Conservation (phyloP, 495 filamentous ascomycete species). For the Pyrenopolyporus hunteri region DNA sequence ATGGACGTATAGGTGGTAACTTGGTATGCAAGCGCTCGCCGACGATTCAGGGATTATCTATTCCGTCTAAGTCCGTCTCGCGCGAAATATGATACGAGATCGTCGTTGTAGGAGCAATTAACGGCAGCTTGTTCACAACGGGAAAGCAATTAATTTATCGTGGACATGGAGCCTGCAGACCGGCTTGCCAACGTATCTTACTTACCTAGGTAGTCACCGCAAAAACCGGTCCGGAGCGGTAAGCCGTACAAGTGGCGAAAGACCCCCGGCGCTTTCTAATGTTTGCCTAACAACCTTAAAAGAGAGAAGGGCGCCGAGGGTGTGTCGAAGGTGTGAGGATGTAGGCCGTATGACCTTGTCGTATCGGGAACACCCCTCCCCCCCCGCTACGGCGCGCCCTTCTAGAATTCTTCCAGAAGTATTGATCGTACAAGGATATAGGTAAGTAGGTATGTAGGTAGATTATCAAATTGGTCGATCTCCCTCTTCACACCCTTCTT, state of each 20-base stretch:
- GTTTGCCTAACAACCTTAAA: slow-evolving; percentile 7
- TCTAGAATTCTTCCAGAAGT: slow-evolving; percentile 18
- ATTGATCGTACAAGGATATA: background rate
- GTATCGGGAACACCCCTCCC: too few species aligned
- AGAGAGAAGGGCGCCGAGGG: too few species aligned
- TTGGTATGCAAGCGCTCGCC: too few species aligned
- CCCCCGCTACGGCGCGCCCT: too few species aligned
- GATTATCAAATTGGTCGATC: background rate
- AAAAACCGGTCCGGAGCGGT: background rate
- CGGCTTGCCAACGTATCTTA: background rate
- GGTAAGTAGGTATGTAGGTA: background rate
- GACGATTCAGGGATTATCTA: too few species aligned
- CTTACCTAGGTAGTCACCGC: too few species aligned
- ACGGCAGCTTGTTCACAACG: background rate
- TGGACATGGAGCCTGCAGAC: slow-evolving; percentile 3
- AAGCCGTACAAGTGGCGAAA: background rate
- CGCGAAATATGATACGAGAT: background rate
- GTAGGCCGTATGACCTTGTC: background rate
- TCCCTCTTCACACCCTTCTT: background rate
- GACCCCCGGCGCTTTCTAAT: background rate
- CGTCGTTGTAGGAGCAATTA: background rate
- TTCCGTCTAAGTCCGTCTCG: too few species aligned
- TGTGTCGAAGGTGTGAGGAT: background rate
- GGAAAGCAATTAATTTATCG: slow-evolving; percentile 17
- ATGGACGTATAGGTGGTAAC: too few species aligned